Conservation (phyloP, 352 stramenopile genomes). For the Phytophthora cryptogea region DNA sequence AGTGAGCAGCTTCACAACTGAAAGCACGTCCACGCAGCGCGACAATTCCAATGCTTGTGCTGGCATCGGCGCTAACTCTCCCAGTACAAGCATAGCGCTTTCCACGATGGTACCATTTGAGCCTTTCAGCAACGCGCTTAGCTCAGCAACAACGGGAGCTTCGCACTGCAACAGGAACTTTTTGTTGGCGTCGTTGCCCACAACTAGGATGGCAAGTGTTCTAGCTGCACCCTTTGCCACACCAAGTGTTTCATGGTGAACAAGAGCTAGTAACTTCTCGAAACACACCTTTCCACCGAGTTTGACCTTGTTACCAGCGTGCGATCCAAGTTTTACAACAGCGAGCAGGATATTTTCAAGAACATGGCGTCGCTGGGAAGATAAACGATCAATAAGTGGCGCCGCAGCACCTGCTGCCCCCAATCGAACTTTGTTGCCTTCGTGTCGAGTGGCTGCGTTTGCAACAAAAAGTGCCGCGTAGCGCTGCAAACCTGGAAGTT, state of each 20-base stretch:
- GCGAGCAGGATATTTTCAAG: slow-evolving; percentile 73
- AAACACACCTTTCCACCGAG: slow-evolving; percentile 75
- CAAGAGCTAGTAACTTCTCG: slow-evolving; percentile 64
- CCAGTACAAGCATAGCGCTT: slow-evolving; percentile 70
- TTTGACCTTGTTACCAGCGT: slow-evolving; percentile 82
- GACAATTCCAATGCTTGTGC: slow-evolving; percentile 75
- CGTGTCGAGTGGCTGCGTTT: slow-evolving; percentile 62
- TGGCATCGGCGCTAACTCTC: slow-evolving; percentile 61
- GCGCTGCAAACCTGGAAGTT: slow-evolving; percentile 60
- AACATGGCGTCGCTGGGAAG: slow-evolving; percentile 67
- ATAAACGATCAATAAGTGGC: slow-evolving; percentile 63
- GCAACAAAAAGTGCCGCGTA: slow-evolving; percentile 62
- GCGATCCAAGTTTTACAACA: slow-evolving; percentile 67
- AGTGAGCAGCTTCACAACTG: slow-evolving; percentile 63
- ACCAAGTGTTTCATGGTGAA: slow-evolving; percentile 66
- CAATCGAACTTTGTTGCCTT: slow-evolving; percentile 62
- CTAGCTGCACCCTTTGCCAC: slow-evolving; percentile 69
- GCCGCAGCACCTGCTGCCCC: slow-evolving; percentile 48
- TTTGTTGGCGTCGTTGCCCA: slow-evolving; percentile 77
- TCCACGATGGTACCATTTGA: slow-evolving; percentile 73
- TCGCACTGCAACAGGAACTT: slow-evolving; percentile 68
- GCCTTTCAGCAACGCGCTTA: slow-evolving; percentile 66
- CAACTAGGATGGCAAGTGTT: slow-evolving; percentile 61
- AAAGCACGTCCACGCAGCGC: slow-evolving; percentile 64
- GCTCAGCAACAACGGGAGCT: slow-evolving; percentile 48